These are phyloP conservation scores for Tetracladium maxilliforme DNA, from an alignment of 2,329 filamentous ascomycete genomes.

Conservation along the genomic window DNA sequence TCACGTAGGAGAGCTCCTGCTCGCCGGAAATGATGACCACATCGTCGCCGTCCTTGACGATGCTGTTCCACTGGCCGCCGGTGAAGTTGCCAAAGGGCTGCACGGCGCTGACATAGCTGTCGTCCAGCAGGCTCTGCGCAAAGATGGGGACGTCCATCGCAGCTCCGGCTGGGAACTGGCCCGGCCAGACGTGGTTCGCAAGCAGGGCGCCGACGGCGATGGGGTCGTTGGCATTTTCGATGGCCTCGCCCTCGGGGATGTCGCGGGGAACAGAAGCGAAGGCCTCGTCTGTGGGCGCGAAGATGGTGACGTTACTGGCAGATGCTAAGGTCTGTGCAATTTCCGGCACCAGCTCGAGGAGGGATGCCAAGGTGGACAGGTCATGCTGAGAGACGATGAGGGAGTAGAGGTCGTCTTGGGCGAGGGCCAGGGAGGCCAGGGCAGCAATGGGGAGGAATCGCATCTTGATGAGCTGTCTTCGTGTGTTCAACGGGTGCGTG, in stretches of 20 bases:
- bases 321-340: slow-evolving; percentile 15
- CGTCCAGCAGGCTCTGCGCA: slow-evolving; percentile 14
- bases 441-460: too few relatives aligned
- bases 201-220: slow-evolving; percentile 16
- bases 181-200: slow-evolving; percentile 16
- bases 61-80: slow-evolving; percentile 18
- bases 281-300: slow-evolving; percentile 19
- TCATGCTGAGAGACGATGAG: slow-evolving; percentile 10
- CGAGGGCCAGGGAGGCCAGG: too few relatives aligned
- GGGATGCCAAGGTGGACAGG: slow-evolving; percentile 10
- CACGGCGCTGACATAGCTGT: slow-evolving; percentile 12
- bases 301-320: slow-evolving; percentile 17
- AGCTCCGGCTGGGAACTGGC: slow-evolving; percentile 13
- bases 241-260: slow-evolving; percentile 16
- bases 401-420: slow-evolving; percentile 8
- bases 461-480: too few relatives aligned
- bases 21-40: slow-evolving; percentile 18
- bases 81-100: slow-evolving; percentile 22
- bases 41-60: slow-evolving; percentile 15
- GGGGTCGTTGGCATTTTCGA: slow-evolving; percentile 13
- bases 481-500: too few relatives aligned
- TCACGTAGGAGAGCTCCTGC: slow-evolving; percentile 15
- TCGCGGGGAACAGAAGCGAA: slow-evolving; percentile 16
- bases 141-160: slow-evolving; percentile 14
- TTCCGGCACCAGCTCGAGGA: slow-evolving; percentile 10